Conservation (phyloP, 495 filamentous ascomycete species). For the Xylaria nigripes region DNA sequence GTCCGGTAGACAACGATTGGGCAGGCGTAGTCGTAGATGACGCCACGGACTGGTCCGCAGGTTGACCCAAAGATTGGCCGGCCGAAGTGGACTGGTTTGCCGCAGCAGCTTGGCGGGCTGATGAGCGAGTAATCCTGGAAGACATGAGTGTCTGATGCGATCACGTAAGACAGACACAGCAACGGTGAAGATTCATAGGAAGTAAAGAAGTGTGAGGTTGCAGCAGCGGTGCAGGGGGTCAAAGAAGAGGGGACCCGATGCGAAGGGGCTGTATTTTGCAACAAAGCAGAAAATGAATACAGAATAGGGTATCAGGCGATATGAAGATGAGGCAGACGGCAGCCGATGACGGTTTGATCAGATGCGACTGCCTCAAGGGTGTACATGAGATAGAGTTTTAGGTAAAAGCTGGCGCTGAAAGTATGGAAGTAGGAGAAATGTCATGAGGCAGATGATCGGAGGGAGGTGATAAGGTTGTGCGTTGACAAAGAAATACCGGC, state of each 20-base stretch:
- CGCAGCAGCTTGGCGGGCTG: slow-evolving; percentile 71
- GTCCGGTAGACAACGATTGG: slow-evolving; percentile 30
- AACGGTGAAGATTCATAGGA: neutral
- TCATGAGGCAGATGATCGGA: neutral
- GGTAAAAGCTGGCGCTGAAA: too few species aligned
- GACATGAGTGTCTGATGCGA: slow-evolving; percentile 57
- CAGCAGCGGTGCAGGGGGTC: slow-evolving; percentile 11
- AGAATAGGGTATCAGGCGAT: neutral
- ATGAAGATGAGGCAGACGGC: neutral
- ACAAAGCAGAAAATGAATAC: neutral
- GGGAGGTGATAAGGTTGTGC: neutral
- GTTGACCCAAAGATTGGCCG: slow-evolving; percentile 27
- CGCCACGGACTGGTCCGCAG: slow-evolving; percentile 32
- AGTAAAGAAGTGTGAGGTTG: slow-evolving; percentile 13
- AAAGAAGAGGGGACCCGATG: neutral
- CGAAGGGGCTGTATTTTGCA: slow-evolving; percentile 5
- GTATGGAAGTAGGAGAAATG: neutral
- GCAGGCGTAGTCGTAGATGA: slow-evolving; percentile 34
- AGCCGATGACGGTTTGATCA: slow-evolving; percentile 1
- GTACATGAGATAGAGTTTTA: neutral
- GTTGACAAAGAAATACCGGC: neutral
- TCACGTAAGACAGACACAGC: slow-evolving; percentile 1
- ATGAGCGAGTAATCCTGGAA: slow-evolving; percentile 72
- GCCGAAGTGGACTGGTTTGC: slow-evolving; percentile 48
- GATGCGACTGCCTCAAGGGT: neutral